These are phyloP conservation scores for Fusarium compactum DNA, from an alignment of 2,329 filamentous ascomycete species.

Conservation along the genomic window DNA sequence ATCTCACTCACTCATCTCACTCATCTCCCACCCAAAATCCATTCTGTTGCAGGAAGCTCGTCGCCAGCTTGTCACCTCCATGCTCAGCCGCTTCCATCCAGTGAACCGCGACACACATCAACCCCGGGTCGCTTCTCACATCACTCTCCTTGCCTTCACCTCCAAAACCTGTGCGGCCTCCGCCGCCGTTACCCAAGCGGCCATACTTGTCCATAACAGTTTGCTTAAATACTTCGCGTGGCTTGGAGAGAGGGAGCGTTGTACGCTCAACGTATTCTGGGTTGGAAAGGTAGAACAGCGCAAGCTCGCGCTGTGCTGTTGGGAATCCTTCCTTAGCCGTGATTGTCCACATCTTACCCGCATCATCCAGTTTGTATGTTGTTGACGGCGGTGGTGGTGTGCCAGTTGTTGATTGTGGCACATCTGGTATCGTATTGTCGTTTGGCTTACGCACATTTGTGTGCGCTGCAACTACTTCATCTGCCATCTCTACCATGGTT, in stretches of 20 bases:
- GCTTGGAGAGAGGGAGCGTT: conserved; percentile 84
- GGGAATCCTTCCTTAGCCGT: conserved; percentile 89
- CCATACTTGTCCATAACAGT: conserved; percentile 81
- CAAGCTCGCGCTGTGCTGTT: conserved; percentile 91
- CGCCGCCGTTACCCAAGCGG: conserved; percentile 50
- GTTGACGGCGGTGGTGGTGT: conserved; percentile 64
- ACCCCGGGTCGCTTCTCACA: conserved; percentile 80
- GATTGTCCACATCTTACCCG: conserved; percentile 90
- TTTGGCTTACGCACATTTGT: conserved; percentile 69
- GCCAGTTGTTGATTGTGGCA: conserved; percentile 53
- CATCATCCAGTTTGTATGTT: conserved; percentile 80
- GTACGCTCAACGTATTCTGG: conserved; percentile 86
- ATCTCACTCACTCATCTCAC: background rate
- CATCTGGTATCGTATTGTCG: conserved; percentile 49
- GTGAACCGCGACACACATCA: conserved; percentile 95
- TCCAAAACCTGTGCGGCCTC: conserved; percentile 39
- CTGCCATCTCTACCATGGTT: conserved; percentile 76
- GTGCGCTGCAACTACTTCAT: conserved; percentile 69
- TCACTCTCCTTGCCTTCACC: conserved; percentile 56
- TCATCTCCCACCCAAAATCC: conserved; percentile 54
- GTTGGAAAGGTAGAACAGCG: conserved; percentile 91
- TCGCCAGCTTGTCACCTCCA: conserved; percentile 88
- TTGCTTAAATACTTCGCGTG: conserved; percentile 90
- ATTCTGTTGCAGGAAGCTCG: conserved; percentile 81
- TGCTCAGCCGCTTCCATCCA: conserved; percentile 94